Conservation (phyloP, 23 red algal genomes). For the Agarophyton chilense region DNA sequence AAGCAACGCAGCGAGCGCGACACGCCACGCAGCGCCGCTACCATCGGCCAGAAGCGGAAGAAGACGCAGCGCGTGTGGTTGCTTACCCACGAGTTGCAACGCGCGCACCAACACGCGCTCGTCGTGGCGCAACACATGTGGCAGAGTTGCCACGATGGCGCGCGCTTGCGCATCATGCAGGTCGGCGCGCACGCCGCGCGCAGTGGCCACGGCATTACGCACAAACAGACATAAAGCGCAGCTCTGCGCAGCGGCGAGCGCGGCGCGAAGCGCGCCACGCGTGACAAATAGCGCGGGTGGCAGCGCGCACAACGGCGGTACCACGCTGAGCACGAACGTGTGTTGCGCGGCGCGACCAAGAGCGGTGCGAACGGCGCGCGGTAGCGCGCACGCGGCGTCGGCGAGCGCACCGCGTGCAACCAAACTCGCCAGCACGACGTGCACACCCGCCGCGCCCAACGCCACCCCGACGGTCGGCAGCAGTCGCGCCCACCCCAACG, state of each 20-base stretch:
- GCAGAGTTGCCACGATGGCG: no score
- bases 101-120: not conserved
- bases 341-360: no score
- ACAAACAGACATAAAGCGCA: not conserved
- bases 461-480: no score
- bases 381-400: not conserved
- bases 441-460: no score
- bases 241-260: not conserved
- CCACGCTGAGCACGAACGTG: not conserved
- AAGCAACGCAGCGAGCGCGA: not conserved
- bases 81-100: no score
- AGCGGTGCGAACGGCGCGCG: not conserved
- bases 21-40: slow-evolving; percentile 2
- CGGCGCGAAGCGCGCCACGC: not conserved
- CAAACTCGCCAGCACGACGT: no score
- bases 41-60: not conserved
- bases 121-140: not conserved
- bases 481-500: no score
- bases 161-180: no score
- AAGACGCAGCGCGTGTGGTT: not conserved
- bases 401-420: no score
- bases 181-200: no score
- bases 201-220: no score
- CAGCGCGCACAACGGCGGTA: not conserved
- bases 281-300: not conserved